phyloP scores from a whole-genome alignment of 306 rosid genomes.

The Acacia melanoxylon region DNA sequence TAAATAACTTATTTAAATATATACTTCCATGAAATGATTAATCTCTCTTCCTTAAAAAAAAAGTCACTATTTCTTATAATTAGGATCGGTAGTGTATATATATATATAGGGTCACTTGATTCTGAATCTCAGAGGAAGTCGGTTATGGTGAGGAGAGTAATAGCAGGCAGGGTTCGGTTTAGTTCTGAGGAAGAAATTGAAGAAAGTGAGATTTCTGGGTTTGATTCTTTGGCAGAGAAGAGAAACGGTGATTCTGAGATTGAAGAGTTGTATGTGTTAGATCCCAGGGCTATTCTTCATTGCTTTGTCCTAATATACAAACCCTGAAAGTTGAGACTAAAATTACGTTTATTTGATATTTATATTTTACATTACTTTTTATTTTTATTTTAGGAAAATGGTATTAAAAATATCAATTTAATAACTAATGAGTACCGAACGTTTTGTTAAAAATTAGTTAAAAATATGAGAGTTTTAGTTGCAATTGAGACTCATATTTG shows the following conservation, averaged over 20 bases:
- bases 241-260: constrained; percentile 24
- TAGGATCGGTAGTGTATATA: too few species aligned
- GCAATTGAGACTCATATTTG: too few species aligned
- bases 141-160: constrained; percentile 59
- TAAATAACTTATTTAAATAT: too few species aligned
- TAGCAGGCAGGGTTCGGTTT: constrained; percentile 54
- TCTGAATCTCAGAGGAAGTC: constrained; percentile 34
- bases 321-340: neutral
- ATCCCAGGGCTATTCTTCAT: constrained; percentile 61
- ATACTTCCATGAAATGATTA: too few species aligned
- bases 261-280: constrained; percentile 53
- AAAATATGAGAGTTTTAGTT: too few species aligned
- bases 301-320: constrained; percentile 57
- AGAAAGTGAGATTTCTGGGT: constrained; percentile 25
- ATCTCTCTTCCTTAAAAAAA: too few species aligned
- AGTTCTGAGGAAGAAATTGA: constrained; percentile 34
- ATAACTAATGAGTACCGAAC: too few species aligned
- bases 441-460: too few species aligned
- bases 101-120: neutral
- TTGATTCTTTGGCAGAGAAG: constrained; percentile 49
- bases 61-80: too few species aligned
- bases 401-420: too few species aligned
- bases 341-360: neutral
- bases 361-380: too few species aligned
- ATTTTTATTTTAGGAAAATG: too few species aligned